phyloP scores from a whole-genome alignment of 2,329 filamentous ascomycete species.

The Clonostachys rhizophaga region DNA sequence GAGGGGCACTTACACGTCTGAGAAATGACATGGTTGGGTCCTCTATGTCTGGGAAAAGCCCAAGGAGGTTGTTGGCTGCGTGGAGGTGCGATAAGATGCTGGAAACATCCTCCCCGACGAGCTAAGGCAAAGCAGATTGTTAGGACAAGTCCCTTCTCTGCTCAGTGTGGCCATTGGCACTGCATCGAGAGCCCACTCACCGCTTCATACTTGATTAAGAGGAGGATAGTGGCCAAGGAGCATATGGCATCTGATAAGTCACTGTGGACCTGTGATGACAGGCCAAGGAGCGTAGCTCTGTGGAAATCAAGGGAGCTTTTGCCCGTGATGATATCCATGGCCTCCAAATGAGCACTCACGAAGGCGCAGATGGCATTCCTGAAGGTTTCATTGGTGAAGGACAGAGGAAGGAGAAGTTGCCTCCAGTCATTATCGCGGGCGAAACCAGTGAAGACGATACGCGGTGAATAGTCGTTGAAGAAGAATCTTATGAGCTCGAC shows the following conservation, averaged over 20 bases:
- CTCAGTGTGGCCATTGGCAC: too few species aligned
- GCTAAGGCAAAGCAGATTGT: too few species aligned
- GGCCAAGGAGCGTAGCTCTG: not conserved
- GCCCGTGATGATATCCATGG: not conserved
- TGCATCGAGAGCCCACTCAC: not conserved
- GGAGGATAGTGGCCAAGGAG: not conserved
- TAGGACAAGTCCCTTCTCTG: too few species aligned
- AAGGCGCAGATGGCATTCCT: not conserved
- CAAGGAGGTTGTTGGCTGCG: not conserved
- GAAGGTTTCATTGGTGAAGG: not conserved
- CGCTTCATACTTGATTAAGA: not conserved
- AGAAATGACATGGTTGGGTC: not conserved
- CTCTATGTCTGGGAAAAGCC: not conserved
- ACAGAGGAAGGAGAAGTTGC: not conserved
- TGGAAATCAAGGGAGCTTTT: not conserved
- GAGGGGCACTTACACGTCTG: not conserved
- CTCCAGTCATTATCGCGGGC: not conserved
- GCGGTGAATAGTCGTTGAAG: not conserved
- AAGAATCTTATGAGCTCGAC: not conserved
- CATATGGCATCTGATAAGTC: not conserved
- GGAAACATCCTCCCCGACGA: too few species aligned
- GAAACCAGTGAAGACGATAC: not conserved
- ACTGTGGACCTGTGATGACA: not conserved
- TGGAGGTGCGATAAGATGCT: not conserved
- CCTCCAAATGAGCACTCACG: not conserved